Evolutionary conservation across 345 rosid genomes (phyloP).

Genomic region (Euphorbia lathyris): DNA sequence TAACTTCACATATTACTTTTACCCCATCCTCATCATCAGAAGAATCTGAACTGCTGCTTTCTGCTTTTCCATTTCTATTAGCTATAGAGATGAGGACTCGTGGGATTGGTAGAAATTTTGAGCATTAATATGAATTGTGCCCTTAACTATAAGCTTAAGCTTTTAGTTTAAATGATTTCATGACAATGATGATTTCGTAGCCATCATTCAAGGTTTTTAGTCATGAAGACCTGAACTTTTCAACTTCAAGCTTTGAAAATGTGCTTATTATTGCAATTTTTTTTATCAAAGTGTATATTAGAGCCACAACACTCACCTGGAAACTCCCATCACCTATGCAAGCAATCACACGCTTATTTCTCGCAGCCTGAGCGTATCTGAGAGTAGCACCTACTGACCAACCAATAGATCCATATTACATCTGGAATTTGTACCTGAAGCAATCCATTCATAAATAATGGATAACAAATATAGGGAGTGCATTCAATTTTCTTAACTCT

Average conservation of each 20-base stretch:
- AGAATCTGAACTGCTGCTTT: too few relatives aligned
- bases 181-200: too few relatives aligned
- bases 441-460: constrained; percentile 12
- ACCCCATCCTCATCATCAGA: too few relatives aligned
- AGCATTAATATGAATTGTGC: too few relatives aligned
- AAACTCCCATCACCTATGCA: too few relatives aligned
- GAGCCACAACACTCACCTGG: constrained; percentile 40
- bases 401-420: constrained; percentile 84
- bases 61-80: too few relatives aligned
- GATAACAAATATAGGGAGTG: neutral
- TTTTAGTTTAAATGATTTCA: too few relatives aligned
- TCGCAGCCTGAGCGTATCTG: constrained; percentile 71
- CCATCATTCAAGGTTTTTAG: neutral
- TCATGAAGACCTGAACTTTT: neutral
- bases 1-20: too few relatives aligned
- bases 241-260: neutral
- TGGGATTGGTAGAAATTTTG: too few relatives aligned
- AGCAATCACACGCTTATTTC: constrained; percentile 62
- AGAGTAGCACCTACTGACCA: constrained; percentile 80
- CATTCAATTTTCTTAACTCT: neutral
- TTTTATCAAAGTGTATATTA: neutral
- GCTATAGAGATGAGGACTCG: too few relatives aligned
- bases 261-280: neutral
- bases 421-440: constrained; percentile 66
- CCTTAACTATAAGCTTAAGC: too few relatives aligned